phyloP scores from a whole-genome alignment of 1,139 yeast species.

The Candida pseudoviswanathii region DNA sequence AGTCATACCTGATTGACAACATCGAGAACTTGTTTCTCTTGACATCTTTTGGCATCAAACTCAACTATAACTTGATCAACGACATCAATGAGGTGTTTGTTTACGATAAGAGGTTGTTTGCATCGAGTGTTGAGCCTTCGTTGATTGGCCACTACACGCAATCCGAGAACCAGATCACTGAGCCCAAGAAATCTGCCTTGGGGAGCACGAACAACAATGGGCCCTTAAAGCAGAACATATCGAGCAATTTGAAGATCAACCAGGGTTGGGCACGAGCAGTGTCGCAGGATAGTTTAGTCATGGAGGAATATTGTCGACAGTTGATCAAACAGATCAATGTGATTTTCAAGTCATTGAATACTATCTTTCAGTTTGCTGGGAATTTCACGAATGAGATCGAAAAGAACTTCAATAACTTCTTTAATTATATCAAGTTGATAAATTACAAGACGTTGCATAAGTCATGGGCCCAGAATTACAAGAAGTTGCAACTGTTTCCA shows the following conservation, averaged over 20 bases:
- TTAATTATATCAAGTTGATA: slow-evolving; percentile 49
- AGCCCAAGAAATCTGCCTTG: slow-evolving; percentile 11
- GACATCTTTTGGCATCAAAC: slow-evolving; percentile 64
- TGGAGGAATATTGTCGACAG: slow-evolving; percentile 24
- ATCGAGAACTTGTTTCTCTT: slow-evolving; percentile 55
- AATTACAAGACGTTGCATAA: slow-evolving; percentile 48
- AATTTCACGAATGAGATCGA: slow-evolving; percentile 53
- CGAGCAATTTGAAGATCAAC: slow-evolving; percentile 25
- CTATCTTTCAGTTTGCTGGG: slow-evolving; percentile 60
- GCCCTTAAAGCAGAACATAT: slow-evolving; percentile 21
- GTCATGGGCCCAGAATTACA: slow-evolving; percentile 51
- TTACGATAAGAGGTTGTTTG: slow-evolving; percentile 59
- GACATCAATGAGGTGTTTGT: slow-evolving; percentile 55
- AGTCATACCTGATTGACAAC: slow-evolving; percentile 36
- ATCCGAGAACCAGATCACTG: background rate
- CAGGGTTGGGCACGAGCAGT: slow-evolving; percentile 33
- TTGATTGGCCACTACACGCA: slow-evolving; percentile 7
- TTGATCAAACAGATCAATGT: slow-evolving; percentile 34
- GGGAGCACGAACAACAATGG: slow-evolving; percentile 7
- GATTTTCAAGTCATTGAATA: slow-evolving; percentile 55
- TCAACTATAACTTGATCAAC: slow-evolving; percentile 53
- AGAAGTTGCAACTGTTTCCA: slow-evolving; percentile 41
- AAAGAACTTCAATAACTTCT: slow-evolving; percentile 51
- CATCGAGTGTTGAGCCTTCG: slow-evolving; percentile 12
- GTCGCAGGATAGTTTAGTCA: slow-evolving; percentile 21